phyloP scores from a whole-genome alignment of 768 basidiomycete species.

The Mycena polygramma region DNA sequence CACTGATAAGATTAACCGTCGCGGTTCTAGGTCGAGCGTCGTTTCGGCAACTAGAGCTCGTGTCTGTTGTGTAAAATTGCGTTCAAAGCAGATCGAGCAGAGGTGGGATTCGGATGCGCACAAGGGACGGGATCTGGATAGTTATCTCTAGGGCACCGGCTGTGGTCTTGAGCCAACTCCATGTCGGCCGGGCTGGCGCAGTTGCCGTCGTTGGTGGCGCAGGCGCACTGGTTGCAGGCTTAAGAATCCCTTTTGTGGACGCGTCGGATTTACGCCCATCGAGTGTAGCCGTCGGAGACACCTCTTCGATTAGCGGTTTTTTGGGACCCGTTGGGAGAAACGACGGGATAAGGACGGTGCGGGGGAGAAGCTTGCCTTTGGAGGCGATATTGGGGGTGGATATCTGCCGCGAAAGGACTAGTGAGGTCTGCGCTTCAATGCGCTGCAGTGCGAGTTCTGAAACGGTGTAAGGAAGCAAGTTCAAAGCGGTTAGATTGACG shows the following conservation, averaged over 20 bases:
- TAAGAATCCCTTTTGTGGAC: slow-evolving; percentile 59
- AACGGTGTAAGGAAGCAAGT: slow-evolving; percentile 24
- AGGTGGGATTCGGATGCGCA: slow-evolving; percentile 50
- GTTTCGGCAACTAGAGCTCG: slow-evolving; percentile 58
- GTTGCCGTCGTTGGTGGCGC: slow-evolving; percentile 27
- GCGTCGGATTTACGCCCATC: slow-evolving; percentile 24
- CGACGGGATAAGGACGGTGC: slow-evolving; percentile 69
- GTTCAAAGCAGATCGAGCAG: background rate
- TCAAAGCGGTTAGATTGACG: slow-evolving; percentile 36
- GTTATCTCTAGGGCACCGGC: slow-evolving; percentile 60
- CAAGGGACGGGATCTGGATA: slow-evolving; percentile 68
- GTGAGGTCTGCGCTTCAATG: slow-evolving; percentile 70
- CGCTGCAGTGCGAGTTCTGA: slow-evolving; percentile 78
- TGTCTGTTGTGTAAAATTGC: slow-evolving; percentile 52
- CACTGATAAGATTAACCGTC: slow-evolving; percentile 66
- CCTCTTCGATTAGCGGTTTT: slow-evolving; percentile 65
- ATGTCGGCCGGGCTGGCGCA: slow-evolving; percentile 50
- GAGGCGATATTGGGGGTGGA: slow-evolving; percentile 81
- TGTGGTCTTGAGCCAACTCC: slow-evolving; percentile 66
- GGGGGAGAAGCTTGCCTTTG: slow-evolving; percentile 76
- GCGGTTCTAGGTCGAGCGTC: slow-evolving; percentile 75
- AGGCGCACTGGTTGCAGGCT: slow-evolving; percentile 14
- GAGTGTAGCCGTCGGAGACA: slow-evolving; percentile 28
- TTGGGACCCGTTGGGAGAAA: slow-evolving; percentile 44
- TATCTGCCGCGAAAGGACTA: slow-evolving; percentile 77